A percentile compares a stretch with the other conserved stretches of the same genome.
Evolutionary conservation across 1,284 basidiomycete genomes (phyloP).

Genomic region (Trametes sp.): DNA sequence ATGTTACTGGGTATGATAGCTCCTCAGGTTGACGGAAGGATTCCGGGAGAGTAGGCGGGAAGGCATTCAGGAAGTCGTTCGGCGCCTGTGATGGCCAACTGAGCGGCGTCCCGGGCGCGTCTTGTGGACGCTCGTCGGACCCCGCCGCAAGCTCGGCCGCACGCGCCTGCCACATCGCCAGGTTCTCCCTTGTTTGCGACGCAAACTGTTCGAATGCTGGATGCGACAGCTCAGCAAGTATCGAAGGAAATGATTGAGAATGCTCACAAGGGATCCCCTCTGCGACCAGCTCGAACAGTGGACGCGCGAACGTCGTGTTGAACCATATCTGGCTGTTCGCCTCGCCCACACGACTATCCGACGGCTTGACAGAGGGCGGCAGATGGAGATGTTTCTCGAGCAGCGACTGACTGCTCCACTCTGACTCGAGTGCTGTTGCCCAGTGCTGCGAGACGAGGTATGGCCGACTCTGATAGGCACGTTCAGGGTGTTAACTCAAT

Average conservation of each 20-base stretch:
- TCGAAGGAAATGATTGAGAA: too few relatives aligned
- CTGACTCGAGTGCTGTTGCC: slow-evolving; percentile 86
- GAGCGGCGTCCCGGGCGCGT: slow-evolving; percentile 18
- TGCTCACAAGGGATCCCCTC: slow-evolving; percentile 75
- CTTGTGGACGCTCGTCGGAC: slow-evolving; percentile 8
- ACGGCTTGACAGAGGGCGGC: slow-evolving; percentile 73
- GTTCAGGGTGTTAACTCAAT: slow-evolving; percentile 12
- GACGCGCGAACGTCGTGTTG: slow-evolving; percentile 82
- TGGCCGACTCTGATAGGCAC: slow-evolving; percentile 77
- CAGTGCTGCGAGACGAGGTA: slow-evolving; percentile 89
- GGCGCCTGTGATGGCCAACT: slow-evolving; percentile 49
- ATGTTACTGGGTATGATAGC: slow-evolving; percentile 23
- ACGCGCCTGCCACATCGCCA: slow-evolving; percentile 69
- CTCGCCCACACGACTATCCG: slow-evolving; percentile 73
- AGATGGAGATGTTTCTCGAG: slow-evolving; percentile 83
- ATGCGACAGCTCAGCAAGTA: slow-evolving; percentile 1
- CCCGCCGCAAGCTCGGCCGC: slow-evolving; percentile 48
- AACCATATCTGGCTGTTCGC: slow-evolving; percentile 92
- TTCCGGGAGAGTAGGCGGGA: slow-evolving; percentile 66
- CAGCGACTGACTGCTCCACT: slow-evolving; percentile 89
- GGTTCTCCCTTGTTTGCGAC: slow-evolving; percentile 69
- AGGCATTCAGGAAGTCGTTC: slow-evolving; percentile 62
- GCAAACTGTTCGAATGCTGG: slow-evolving; percentile 72
- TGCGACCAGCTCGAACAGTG: slow-evolving; percentile 80
- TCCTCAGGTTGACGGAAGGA: slow-evolving; percentile 37